These are phyloP conservation scores for Populus euphratica DNA, from an alignment of 345 rosid genomes.

Conservation along the genomic window DNA sequence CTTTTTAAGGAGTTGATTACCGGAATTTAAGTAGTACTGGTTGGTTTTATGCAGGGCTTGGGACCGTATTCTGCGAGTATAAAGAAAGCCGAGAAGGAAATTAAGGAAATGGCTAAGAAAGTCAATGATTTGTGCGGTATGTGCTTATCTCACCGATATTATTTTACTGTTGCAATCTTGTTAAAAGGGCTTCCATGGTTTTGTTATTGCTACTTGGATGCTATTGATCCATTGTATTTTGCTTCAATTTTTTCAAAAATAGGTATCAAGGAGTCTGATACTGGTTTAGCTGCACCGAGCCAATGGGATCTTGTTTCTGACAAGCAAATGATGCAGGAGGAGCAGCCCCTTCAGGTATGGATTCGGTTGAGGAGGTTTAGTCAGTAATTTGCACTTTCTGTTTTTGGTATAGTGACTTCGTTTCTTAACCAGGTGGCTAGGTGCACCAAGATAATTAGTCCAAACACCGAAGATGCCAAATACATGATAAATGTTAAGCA, in stretches of 20 bases:
- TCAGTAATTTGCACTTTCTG: too few relatives aligned
- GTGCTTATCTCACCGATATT: background rate
- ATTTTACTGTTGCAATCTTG: background rate
- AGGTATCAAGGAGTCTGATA: conserved; percentile 97
- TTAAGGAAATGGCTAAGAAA: conserved; percentile 86
- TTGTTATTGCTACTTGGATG: background rate
- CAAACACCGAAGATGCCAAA: conserved; percentile 94
- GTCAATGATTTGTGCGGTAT: conserved; percentile 86
- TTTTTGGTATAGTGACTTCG: background rate
- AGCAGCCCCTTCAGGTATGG: conserved; percentile 81
- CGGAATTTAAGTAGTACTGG: too few relatives aligned
- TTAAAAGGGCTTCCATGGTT: background rate
- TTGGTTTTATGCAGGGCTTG: conserved; percentile 52
- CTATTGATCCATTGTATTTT: background rate
- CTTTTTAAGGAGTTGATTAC: background rate
- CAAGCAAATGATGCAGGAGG: conserved; percentile 99
- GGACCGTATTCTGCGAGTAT: conserved; percentile 84
- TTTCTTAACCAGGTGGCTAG: conserved; percentile 64
- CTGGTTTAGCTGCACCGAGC: conserved; percentile 94
- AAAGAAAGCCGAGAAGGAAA: conserved; percentile 91
- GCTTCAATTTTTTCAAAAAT: background rate
- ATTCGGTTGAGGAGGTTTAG: background rate
- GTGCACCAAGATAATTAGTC: conserved; percentile 92
- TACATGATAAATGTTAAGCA: conserved; percentile 96
- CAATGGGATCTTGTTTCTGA: conserved; percentile 99